Conservation (phyloP, 768 basidiomycete species). For the Coprinellus aureogranulatus region DNA sequence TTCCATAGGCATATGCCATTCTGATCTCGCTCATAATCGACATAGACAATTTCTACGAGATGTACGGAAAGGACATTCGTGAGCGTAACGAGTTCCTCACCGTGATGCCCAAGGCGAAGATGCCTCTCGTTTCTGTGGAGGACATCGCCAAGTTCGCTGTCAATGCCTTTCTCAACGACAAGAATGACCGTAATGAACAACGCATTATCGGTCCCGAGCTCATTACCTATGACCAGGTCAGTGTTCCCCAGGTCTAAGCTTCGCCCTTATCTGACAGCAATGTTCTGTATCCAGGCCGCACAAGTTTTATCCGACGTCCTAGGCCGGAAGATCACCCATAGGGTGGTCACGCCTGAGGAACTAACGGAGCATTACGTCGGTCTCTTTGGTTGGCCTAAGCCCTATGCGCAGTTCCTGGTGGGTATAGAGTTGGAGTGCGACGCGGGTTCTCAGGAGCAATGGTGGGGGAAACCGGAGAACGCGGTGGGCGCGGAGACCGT, state of each 20-base stretch:
- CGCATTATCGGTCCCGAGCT: constrained; percentile 27
- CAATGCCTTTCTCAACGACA: constrained; percentile 20
- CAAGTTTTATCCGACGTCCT: constrained; percentile 17
- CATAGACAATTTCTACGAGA: constrained; percentile 6
- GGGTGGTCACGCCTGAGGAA: constrained; percentile 11
- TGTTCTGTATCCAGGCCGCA: constrained; percentile 15
- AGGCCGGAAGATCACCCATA: constrained; percentile 21
- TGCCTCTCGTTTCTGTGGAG: constrained; percentile 21
- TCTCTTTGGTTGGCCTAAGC: background rate
- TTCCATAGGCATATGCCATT: background rate
- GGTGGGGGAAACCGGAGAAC: background rate
- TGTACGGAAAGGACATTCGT: constrained; percentile 1
- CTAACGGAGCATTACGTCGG: background rate
- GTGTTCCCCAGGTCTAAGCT: background rate
- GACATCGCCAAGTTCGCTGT: constrained; percentile 24
- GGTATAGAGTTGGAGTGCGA: background rate
- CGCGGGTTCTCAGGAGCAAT: background rate
- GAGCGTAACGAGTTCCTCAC: constrained; percentile 14
- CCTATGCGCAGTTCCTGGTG: background rate
- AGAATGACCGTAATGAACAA: constrained; percentile 14
- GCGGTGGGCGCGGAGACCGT: constrained; percentile 6
- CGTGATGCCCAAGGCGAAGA: constrained; percentile 17
- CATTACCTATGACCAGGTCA: constrained; percentile 25
- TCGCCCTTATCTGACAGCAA: background rate
- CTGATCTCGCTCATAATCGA: background rate